phyloP scores from a whole-genome alignment of 2,329 filamentous ascomycete genomes.

The Nannizzia gypsea region DNA sequence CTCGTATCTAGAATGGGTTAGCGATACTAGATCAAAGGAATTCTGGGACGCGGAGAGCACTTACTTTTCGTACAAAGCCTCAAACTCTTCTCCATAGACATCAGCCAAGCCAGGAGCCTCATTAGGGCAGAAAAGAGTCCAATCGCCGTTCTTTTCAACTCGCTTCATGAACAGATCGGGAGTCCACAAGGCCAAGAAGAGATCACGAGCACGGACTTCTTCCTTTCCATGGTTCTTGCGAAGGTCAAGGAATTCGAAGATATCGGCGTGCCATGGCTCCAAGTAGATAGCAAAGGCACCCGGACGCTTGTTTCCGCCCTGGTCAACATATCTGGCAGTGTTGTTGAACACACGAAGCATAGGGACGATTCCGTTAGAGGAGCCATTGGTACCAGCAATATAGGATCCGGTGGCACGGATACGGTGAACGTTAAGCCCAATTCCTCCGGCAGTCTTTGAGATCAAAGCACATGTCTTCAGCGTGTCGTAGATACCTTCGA shows the following conservation, averaged over 20 bases:
- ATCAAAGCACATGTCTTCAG: constrained; percentile 99
- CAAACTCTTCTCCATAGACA: constrained; percentile 95
- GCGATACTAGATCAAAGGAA: background rate
- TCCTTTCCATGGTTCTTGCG: constrained; percentile 99
- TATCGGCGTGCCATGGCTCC: constrained; percentile 96
- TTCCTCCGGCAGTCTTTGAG: constrained; percentile 97
- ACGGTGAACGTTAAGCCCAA: constrained; percentile 90
- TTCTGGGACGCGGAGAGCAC: constrained; percentile 8
- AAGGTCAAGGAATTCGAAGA: constrained; percentile 93
- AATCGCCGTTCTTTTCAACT: constrained; percentile 89
- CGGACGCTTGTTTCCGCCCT: constrained; percentile 97
- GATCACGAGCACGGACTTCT: constrained; percentile 87
- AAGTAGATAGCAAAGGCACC: constrained; percentile 98
- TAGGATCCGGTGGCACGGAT: constrained; percentile 97
- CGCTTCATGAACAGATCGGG: constrained; percentile 99
- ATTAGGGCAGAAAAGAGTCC: constrained; percentile 97
- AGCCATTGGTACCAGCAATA: constrained; percentile 95
- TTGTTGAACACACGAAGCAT: constrained; percentile 99
- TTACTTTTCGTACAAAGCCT: constrained; percentile 68
- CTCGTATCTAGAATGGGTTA: constrained; percentile 56
- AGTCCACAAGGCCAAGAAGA: constrained; percentile 97
- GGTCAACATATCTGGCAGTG: constrained; percentile 95
- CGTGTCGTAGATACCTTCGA: constrained; percentile 98
- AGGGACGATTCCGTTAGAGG: constrained; percentile 90
- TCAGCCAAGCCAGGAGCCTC: constrained; percentile 92